These are phyloP conservation scores for Cryptosporidium sp. DNA, from an alignment of 169 alveolate genomes.

Conservation along the genomic window DNA sequence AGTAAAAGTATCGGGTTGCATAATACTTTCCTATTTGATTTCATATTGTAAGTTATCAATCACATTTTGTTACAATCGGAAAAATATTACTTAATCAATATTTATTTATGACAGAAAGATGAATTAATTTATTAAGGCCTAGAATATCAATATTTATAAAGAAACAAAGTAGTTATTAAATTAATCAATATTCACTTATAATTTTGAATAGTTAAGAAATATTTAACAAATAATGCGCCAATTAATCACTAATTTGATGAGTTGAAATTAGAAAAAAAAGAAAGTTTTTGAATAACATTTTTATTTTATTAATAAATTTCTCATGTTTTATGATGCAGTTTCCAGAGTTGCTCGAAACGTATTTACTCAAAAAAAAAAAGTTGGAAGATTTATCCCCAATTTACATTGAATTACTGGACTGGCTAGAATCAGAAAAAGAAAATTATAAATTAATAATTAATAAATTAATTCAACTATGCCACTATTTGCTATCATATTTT, in stretches of 20 bases:
- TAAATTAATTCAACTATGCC: constrained; percentile 25
- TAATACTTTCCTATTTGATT: background rate
- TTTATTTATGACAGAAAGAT: no score
- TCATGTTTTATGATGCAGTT: constrained; percentile 10
- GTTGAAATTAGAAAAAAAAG: background rate
- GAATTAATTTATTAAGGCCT: no score
- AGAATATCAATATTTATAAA: no score
- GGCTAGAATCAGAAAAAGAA: constrained; percentile 29
- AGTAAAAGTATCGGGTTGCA: background rate
- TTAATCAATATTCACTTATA: background rate
- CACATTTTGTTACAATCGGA: no score
- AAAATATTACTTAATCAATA: no score
- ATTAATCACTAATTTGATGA: background rate
- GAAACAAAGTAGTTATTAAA: no score
- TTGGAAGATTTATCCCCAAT: constrained; percentile 1
- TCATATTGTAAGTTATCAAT: no score
- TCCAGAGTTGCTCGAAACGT: constrained; percentile 29
- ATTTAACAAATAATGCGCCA: background rate
- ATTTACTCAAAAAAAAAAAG: background rate
- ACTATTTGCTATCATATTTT: background rate
- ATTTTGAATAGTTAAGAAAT: no score
- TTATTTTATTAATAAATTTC: background rate
- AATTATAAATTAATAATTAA: constrained; percentile 19
- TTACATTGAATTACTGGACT: constrained; percentile 5
- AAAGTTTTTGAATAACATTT: background rate